Evolutionary conservation across 257 asterid genomes (phyloP).

Genomic region (Solanum arcanum): DNA sequence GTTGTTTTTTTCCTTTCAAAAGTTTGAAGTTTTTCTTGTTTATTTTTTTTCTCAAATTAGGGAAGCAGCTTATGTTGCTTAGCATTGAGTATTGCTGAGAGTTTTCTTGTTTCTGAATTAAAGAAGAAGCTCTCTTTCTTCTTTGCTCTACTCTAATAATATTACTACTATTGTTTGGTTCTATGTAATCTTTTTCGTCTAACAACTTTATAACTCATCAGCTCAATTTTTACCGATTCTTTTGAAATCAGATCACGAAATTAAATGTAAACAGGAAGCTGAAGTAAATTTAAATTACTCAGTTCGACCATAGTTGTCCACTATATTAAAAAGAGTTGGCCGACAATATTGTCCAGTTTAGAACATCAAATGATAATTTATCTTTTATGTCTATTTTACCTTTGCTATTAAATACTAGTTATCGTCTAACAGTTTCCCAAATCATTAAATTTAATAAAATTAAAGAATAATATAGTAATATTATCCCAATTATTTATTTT

Average conservation of each 20-base stretch:
- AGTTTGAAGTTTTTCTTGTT: neutral
- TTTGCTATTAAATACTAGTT: too few species aligned
- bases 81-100: neutral
- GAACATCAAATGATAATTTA: too few species aligned
- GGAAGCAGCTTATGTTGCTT: neutral
- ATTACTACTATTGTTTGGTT: neutral
- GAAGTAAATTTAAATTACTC: neutral
- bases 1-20: neutral
- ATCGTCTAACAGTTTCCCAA: too few species aligned
- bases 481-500: too few species aligned
- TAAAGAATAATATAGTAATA: too few species aligned
- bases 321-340: too few species aligned
- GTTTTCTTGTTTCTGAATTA: neutral
- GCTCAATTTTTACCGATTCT: neutral
- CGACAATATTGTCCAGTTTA: too few species aligned
- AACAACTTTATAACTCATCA: neutral
- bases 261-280: neutral
- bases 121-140: neutral
- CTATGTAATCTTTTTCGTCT: neutral
- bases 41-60: neutral
- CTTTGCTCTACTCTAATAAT: neutral
- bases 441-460: too few species aligned
- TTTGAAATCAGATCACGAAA: neutral
- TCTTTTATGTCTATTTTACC: too few species aligned
- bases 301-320: too few species aligned